phyloP scores from a whole-genome alignment of 257 asterid species.

The Catharanthus roseus region DNA sequence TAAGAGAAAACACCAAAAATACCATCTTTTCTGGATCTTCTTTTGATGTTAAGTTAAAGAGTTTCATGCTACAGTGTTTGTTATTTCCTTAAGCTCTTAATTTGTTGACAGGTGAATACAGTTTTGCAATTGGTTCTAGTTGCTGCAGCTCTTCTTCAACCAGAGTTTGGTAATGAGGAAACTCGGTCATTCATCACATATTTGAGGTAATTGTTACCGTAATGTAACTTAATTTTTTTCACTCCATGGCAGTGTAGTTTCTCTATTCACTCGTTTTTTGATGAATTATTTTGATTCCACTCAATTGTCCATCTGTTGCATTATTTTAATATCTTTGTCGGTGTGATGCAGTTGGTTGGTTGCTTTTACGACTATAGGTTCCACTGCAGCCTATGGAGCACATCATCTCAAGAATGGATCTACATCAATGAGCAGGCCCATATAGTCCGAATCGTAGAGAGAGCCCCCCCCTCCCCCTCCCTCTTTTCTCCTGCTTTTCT shows the following conservation, averaged over 20 bases:
- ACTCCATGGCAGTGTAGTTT: not conserved
- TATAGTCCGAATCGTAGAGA: not conserved
- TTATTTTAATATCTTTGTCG: slow-evolving; percentile 4
- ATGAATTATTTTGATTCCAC: too few relatives aligned
- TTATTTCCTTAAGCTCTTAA: not conserved
- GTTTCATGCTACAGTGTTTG: not conserved
- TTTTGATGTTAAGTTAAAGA: not conserved
- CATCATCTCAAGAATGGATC: slow-evolving; percentile 55
- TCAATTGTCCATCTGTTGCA: not conserved
- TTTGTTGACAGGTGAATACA: slow-evolving; percentile 62
- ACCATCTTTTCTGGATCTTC: not conserved
- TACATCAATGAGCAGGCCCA: slow-evolving; percentile 10
- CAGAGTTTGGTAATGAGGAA: slow-evolving; percentile 75
- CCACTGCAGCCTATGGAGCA: slow-evolving; percentile 83
- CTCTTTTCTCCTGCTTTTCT: not conserved
- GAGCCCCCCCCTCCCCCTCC: too few relatives aligned
- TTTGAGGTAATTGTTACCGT: slow-evolving; percentile 73
- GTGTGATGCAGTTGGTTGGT: slow-evolving; percentile 72
- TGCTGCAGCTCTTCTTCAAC: slow-evolving; percentile 92
- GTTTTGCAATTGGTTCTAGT: slow-evolving; percentile 77
- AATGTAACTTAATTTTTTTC: not conserved
- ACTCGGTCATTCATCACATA: slow-evolving; percentile 52
- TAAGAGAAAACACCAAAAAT: not conserved
- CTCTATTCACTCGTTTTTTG: too few relatives aligned
- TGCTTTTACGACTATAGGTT: slow-evolving; percentile 68